phyloP scores from a whole-genome alignment of 768 basidiomycete genomes.

The Tricholoma terreum region DNA sequence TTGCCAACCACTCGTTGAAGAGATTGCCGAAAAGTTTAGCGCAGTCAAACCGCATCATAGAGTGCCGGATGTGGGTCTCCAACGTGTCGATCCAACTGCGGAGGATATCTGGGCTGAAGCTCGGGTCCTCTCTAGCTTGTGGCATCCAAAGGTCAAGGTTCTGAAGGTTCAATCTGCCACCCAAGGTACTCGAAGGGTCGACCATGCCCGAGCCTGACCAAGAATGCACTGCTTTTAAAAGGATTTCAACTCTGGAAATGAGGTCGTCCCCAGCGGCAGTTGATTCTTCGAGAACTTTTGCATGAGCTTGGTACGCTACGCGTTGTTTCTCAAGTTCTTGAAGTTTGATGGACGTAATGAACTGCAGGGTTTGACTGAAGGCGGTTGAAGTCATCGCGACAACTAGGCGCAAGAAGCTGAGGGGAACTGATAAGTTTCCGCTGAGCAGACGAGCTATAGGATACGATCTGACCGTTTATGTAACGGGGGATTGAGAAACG shows the following conservation, averaged over 20 bases:
- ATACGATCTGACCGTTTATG: not conserved
- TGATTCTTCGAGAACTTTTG: slow-evolving; percentile 28
- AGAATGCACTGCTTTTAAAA: slow-evolving; percentile 28
- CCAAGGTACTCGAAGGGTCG: slow-evolving; percentile 8
- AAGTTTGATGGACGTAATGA: slow-evolving; percentile 42
- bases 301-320: slow-evolving; percentile 30
- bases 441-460: no score
- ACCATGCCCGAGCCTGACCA: slow-evolving; percentile 35
- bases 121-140: slow-evolving; percentile 40
- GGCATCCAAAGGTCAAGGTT: slow-evolving; percentile 36
- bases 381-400: slow-evolving; percentile 12
- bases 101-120: slow-evolving; percentile 33
- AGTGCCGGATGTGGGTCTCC: slow-evolving; percentile 38
- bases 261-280: slow-evolving; percentile 19
- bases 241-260: slow-evolving; percentile 29
- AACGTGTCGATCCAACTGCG: slow-evolving; percentile 35
- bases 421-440: no score
- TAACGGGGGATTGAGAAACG: no score
- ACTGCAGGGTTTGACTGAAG: slow-evolving; percentile 38
- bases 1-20: slow-evolving; percentile 42
- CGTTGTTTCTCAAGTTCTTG: slow-evolving; percentile 41
- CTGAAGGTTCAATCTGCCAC: slow-evolving; percentile 23
- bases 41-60: slow-evolving; percentile 34
- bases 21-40: slow-evolving; percentile 40
- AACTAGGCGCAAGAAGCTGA: no score